Evolutionary conservation across 2,329 filamentous ascomycete genomes (phyloP).

Genomic region (Arachnopeziza araneosa): DNA sequence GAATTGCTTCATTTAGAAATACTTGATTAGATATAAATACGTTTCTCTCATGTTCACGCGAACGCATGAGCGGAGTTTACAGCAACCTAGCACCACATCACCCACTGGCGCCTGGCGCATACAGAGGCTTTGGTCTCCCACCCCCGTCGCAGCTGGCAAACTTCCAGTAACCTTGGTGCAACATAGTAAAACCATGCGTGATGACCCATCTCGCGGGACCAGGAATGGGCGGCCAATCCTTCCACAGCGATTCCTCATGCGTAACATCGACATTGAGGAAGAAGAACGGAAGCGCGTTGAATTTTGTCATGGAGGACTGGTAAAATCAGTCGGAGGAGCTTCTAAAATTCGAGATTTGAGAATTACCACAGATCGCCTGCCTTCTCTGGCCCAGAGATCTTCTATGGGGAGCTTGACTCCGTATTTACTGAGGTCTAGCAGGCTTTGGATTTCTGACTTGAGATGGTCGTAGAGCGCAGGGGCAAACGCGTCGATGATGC

Average conservation of each 20-base stretch:
- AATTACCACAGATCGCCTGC: conserved; percentile 20
- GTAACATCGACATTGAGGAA: conserved; percentile 56
- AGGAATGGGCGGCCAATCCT: conserved; percentile 60
- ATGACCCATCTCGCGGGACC: conserved; percentile 53
- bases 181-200: conserved; percentile 51
- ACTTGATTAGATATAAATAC: too few species aligned
- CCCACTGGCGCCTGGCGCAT: not conserved
- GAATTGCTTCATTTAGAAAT: too few species aligned
- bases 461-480: conserved; percentile 24
- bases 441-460: conserved; percentile 24
- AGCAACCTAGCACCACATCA: not conserved
- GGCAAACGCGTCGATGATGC: conserved; percentile 29
- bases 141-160: conserved; percentile 55
- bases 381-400: conserved; percentile 22
- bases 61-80: not conserved
- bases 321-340: not conserved
- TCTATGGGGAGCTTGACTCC: conserved; percentile 20
- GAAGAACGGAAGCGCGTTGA: conserved; percentile 55
- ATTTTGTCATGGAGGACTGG: conserved; percentile 46
- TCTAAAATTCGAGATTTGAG: not conserved
- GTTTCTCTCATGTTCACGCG: too few species aligned
- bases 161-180: conserved; percentile 55
- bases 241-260: conserved; percentile 54
- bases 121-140: conserved; percentile 31
- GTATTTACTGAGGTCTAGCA: conserved; percentile 23